These are phyloP conservation scores for Sequoiadendron giganteum DNA, from an alignment of 75 land plant genomes.

Conservation along the genomic window DNA sequence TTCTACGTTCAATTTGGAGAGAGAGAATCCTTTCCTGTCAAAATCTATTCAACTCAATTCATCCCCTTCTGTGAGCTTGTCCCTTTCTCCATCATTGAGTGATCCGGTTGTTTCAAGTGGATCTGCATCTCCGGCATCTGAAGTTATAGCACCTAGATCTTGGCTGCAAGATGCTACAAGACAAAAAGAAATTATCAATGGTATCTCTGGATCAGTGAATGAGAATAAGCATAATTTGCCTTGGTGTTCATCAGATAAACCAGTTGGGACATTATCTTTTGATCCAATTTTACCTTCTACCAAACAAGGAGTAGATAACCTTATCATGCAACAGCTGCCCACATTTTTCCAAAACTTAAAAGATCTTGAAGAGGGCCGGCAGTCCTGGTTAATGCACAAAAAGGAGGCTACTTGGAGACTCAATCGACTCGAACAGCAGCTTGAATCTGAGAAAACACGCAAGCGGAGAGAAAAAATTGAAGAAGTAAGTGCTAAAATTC, in stretches of 20 bases:
- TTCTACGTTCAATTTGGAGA: background rate
- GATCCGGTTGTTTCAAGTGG: slow-evolving; percentile 15
- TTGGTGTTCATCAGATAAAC: slow-evolving; percentile 3
- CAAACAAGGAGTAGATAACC: slow-evolving; percentile 1
- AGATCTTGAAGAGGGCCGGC: slow-evolving; percentile 49
- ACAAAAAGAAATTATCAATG: slow-evolving; percentile 6
- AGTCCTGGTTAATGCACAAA: slow-evolving; percentile 37
- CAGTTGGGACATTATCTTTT: slow-evolving; percentile 8
- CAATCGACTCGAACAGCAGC: slow-evolving; percentile 43
- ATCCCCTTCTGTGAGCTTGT: slow-evolving; percentile 36
- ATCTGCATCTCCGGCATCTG: slow-evolving; percentile 12
- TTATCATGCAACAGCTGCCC: slow-evolving; percentile 10
- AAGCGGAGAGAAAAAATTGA: slow-evolving; percentile 33
- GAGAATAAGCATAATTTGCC: slow-evolving; percentile 11
- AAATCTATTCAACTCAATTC: slow-evolving; percentile 7
- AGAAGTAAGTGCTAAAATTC: slow-evolving; percentile 23
- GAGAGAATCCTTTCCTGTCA: background rate
- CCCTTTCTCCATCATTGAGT: slow-evolving; percentile 26
- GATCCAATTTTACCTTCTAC: slow-evolving; percentile 11
- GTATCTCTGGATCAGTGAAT: background rate
- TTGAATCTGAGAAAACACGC: slow-evolving; percentile 49
- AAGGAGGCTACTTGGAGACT: slow-evolving; percentile 58
- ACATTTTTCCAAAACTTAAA: slow-evolving; percentile 25
- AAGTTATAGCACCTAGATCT: slow-evolving; percentile 11
- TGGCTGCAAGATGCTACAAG: slow-evolving; percentile 19